phyloP scores from a whole-genome alignment of 1,284 basidiomycete species.

The Tremellales sp. region DNA sequence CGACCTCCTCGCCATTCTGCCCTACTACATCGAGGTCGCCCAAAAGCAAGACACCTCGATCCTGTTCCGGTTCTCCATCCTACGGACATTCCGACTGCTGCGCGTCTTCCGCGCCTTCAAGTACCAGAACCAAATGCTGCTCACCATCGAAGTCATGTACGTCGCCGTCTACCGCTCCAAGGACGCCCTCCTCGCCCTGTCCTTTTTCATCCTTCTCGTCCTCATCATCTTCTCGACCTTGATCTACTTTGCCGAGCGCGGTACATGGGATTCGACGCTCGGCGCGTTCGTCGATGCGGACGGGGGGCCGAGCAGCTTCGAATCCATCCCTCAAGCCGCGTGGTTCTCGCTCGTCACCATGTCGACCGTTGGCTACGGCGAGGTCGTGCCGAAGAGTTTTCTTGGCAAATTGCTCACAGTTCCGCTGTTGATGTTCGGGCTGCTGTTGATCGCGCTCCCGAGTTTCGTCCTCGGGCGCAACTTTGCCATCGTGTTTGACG shows the following conservation, averaged over 20 bases:
- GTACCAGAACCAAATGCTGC: conserved; percentile 58
- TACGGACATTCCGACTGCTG: conserved; percentile 69
- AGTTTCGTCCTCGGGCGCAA: conserved; percentile 84
- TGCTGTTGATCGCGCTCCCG: conserved; percentile 79
- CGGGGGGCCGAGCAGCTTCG: conserved; percentile 56
- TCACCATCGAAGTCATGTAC: conserved; percentile 91
- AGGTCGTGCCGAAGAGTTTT: conserved; percentile 76
- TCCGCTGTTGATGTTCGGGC: conserved; percentile 76
- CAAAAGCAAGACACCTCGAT: conserved; percentile 80
- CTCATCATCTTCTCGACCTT: conserved; percentile 80
- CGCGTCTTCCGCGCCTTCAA: conserved; percentile 84
- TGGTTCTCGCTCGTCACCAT: conserved; percentile 61
- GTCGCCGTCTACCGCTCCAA: conserved; percentile 77
- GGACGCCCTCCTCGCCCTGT: conserved; percentile 76
- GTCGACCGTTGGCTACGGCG: conserved; percentile 57
- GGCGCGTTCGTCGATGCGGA: conserved; percentile 77
- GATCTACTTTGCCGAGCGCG: conserved; percentile 80
- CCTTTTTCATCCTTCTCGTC: conserved; percentile 83
- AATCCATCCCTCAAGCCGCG: conserved; percentile 73
- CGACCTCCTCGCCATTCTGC: conserved; percentile 75
- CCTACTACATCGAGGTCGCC: conserved; percentile 79
- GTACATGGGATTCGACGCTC: conserved; percentile 74
- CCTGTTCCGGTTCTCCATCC: conserved; percentile 81
- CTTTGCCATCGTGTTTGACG: conserved; percentile 81
- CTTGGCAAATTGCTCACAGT: conserved; percentile 76